Base-by-base conservation (phyloP, 768 basidiomycete species). In the Lentinus brumalis region DNA sequence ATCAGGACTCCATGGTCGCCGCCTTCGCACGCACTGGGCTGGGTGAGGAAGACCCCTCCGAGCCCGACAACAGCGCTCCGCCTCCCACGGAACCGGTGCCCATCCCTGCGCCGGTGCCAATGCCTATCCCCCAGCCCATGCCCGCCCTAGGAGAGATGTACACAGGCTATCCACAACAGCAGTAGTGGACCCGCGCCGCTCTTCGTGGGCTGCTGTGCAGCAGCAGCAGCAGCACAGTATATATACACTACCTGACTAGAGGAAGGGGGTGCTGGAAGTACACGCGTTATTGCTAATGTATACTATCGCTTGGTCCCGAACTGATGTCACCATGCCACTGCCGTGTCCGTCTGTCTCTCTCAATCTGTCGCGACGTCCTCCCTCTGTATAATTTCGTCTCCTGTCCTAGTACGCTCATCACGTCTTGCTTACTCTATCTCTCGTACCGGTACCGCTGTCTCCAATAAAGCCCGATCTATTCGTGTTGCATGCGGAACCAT, bases 1-100 rank as follows among this genome's bases (percentile, higher is more conserved):
- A 93, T 68, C 89, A 92, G 68, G 92, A 94, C 56, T 80, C 87
- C 29, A 86, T 94, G 82, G 79, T 93, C 60, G 87, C 89, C 70
- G 87, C 89, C 6, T 92, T 94, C 70, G 85, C 89, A 44, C 85
- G 65, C 62, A 79, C 82, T 53, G 73, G 78, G 55, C 70, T 83
- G 35, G 74, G 69, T 44, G 74, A 56, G 26, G 49, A 50, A 7
- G 29, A 18, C 2, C 18, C 32, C 16, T 35, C 45, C 5, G 46
- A 35, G 16, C 6, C 40, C 7, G 50, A 40, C 46, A 18, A 18
- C 1, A 38, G 54, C 54, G 53, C 57, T 50, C 57, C 61, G 53
- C 61, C 61, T 8, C 61, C 61, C 18, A 42, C 57, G 56, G 56
- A 57, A 26, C 62, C 62, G 14, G 56, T 60, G 15, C 56, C 63